phyloP scores from a whole-genome alignment of 2,329 filamentous ascomycete species.

The Herpotrichia juniperi region DNA sequence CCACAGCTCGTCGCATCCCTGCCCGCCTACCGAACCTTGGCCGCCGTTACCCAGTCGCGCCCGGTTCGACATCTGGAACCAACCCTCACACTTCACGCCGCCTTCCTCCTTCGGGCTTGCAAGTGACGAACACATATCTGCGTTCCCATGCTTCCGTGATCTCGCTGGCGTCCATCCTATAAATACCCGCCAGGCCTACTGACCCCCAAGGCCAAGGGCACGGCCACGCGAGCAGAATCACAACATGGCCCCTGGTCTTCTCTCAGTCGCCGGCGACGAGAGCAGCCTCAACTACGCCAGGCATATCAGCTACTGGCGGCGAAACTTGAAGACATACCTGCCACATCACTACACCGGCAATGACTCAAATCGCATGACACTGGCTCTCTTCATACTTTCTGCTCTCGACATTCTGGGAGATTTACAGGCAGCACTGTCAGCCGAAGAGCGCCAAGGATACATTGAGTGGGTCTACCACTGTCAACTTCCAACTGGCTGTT shows the following conservation, averaged over 20 bases:
- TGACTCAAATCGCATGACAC: conserved; percentile 87
- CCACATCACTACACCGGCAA: conserved; percentile 84
- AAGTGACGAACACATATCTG: neutral
- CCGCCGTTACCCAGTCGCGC: conserved; percentile 6
- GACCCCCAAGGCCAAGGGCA: neutral
- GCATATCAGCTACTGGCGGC: conserved; percentile 91
- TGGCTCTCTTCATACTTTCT: conserved; percentile 87
- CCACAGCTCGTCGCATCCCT: conserved; percentile 7
- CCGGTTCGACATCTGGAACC: conserved; percentile 1
- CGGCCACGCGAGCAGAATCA: neutral
- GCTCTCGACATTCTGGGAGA: conserved; percentile 80
- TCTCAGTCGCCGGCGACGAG: conserved; percentile 20
- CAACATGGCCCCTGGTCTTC: conserved; percentile 24
- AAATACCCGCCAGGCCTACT: neutral
- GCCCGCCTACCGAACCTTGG: conserved; percentile 5
- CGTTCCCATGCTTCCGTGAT: conserved; percentile 6
- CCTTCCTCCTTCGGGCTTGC: conserved; percentile 12
- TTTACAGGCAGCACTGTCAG: conserved; percentile 60
- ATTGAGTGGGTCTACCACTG: conserved; percentile 82
- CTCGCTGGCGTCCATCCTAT: neutral
- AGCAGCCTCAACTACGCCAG: conserved; percentile 41
- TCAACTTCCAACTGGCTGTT: conserved; percentile 86
- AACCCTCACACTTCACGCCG: neutral
- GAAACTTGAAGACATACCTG: conserved; percentile 81
- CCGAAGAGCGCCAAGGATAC: conserved; percentile 61